Percentiles rank a stretch among this genome's conserved stretches.
phyloP scores from a whole-genome alignment of 768 basidiomycete genomes.

The Royoungia palumana region DNA sequence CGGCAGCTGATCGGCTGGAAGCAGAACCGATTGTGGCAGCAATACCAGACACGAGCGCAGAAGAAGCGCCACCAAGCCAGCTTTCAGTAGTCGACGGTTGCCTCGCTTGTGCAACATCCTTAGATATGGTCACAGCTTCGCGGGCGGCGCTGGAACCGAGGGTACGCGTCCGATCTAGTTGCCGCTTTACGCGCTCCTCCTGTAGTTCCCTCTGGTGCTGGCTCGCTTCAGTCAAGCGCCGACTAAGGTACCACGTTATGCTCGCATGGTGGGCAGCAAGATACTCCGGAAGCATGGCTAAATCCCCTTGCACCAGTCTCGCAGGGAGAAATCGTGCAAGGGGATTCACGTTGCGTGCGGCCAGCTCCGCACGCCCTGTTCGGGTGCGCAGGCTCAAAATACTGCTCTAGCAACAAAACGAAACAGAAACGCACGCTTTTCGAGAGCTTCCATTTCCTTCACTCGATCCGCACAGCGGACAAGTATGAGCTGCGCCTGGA shows the following conservation, averaged over 20 bases:
- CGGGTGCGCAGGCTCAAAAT: constrained; percentile 14
- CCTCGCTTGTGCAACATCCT: constrained; percentile 21
- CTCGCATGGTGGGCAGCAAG: constrained; percentile 89
- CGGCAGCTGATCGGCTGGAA: constrained; percentile 30
- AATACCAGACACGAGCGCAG: constrained; percentile 51
- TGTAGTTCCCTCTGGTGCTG: constrained; percentile 84
- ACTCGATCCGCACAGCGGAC: constrained; percentile 84
- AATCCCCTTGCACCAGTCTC: constrained; percentile 60
- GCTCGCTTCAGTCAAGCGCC: constrained; percentile 75
- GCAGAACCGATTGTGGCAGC: constrained; percentile 58
- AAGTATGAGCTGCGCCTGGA: constrained; percentile 84
- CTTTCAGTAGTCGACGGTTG: constrained; percentile 36
- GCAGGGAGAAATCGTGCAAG: constrained; percentile 69
- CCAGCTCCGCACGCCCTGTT: constrained; percentile 64
- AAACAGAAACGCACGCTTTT: constrained; percentile 65
- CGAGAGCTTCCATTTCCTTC: constrained; percentile 81
- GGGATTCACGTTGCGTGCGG: constrained; percentile 61
- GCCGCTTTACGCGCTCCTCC: constrained; percentile 87
- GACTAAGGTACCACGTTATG: constrained; percentile 87
- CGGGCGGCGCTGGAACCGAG: constrained; percentile 77
- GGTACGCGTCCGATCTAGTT: constrained; percentile 78
- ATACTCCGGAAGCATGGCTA: constrained; percentile 52
- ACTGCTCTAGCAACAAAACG: constrained; percentile 13
- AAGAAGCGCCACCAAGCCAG: constrained; percentile 61
- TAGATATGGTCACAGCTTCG: constrained; percentile 50